Evolutionary conservation across 176 grass and related monocot genomes (phyloP), one percentile per base, ranked within the genome.

Genomic region (Coix lacrymajobi): DNA sequence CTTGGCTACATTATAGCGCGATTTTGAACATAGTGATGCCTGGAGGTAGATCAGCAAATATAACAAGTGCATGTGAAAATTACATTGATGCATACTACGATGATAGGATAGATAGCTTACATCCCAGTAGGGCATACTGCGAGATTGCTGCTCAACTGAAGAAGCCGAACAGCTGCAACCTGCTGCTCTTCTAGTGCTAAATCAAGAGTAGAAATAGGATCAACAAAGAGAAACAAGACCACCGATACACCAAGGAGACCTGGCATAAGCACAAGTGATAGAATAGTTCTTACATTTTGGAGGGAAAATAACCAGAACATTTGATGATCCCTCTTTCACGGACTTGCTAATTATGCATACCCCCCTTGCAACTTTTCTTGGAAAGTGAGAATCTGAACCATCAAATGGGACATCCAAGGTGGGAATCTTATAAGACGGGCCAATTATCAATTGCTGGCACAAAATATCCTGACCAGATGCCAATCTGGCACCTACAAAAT

Each of bases 61-160:
- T 31, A 80, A 28, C 26, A 72, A 89, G 66, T 49, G 86, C 68
- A 83, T 48, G 56, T 19, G 28, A 84, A 77, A 40, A 57, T 16
- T 62, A 74, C 44, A 30, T 22, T 57, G 73, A 38, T 80, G 17
- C 29, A 82, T 33, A 39, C 14, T 31, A 85, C 65, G 37, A 62
- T 29, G 13, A 85, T 60, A 85, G 58, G 24, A 88, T 62, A 73
- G 56, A 44, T 22, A 82, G 79, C 92, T 91, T 83, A 98, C 96
- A 85, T 82, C 90, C 87, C 90, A 82, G 92, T 62, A 84, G 96
- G 96, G 64, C 90, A 98, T 73, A 95, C 80, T 84, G 88, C 96
- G 64, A 95, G 82, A 88, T 93, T 98, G 83, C 84, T 89, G 87
- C 96, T 95, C 78, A 98, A 75, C 75, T 98, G 96, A 84, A 98